Conservation (phyloP, 1,284 basidiomycete species). For the Apiotrichum siamense region DNA sequence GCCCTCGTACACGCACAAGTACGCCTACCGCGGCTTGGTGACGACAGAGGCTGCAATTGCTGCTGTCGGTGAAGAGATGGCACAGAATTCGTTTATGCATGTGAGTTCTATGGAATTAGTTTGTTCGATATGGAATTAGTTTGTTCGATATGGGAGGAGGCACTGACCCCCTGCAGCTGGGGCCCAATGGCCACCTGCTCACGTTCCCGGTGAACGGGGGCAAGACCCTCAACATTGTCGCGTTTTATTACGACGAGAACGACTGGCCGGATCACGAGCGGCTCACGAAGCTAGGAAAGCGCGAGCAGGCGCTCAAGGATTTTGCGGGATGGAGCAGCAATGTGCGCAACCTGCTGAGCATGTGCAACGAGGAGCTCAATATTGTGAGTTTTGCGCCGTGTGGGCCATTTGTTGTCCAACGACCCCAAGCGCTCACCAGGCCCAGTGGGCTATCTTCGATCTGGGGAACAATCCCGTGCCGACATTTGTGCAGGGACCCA, state of each 20-base stretch:
- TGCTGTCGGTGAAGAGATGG: conserved; percentile 14
- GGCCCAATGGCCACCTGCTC: conserved; percentile 16
- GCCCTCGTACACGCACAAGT: conserved; percentile 18
- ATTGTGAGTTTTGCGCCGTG: conserved; percentile 5
- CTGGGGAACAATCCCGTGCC: conserved; percentile 7
- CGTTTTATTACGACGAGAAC: conserved; percentile 10
- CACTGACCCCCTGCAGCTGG: conserved; percentile 12
- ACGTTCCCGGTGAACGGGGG: conserved; percentile 19
- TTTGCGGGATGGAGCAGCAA: conserved; percentile 10
- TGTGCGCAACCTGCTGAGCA: conserved; percentile 6
- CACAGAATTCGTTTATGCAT: conserved; percentile 17
- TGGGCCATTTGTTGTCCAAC: background rate
- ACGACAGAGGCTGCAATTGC: conserved; percentile 12
- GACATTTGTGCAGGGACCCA: conserved; percentile 7
- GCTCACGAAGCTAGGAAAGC: conserved; percentile 9
- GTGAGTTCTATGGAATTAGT: background rate
- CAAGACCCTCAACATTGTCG: conserved; percentile 19
- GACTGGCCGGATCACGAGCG: conserved; percentile 13
- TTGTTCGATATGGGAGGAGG: background rate
- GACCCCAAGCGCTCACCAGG: background rate
- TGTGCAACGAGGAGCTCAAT: conserved; percentile 15
- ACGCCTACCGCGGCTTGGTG: conserved; percentile 20
- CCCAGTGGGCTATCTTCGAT: conserved; percentile 21
- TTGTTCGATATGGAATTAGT: background rate
- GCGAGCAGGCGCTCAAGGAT: conserved; percentile 9